Percentiles rank a stretch among this genome's conserved stretches.
These are phyloP conservation scores for Didymellaceae sp. DNA, from an alignment of 2,329 filamentous ascomycete species.

Conservation along the genomic window DNA sequence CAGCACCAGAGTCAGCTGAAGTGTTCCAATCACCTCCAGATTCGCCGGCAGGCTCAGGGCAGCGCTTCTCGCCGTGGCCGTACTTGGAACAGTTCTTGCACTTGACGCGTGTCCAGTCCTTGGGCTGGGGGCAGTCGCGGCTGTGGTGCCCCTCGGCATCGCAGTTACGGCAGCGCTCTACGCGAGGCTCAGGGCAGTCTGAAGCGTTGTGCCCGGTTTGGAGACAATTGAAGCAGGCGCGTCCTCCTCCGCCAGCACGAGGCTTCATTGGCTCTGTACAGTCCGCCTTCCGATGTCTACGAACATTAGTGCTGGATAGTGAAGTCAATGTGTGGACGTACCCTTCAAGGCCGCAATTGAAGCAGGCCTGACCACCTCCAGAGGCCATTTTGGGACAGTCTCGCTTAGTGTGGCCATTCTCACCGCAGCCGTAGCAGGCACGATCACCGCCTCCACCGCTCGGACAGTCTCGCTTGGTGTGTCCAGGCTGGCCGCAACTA, in stretches of 20 bases:
- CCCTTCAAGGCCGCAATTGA: constrained; percentile 40
- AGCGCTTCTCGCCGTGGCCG: constrained; percentile 53
- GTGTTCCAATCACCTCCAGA: constrained; percentile 30
- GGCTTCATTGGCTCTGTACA: constrained; percentile 30
- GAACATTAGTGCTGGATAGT: not conserved
- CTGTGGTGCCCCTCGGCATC: constrained; percentile 66
- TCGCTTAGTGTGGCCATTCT: constrained; percentile 34
- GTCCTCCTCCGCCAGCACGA: constrained; percentile 27
- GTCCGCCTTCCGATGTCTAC: constrained; percentile 34
- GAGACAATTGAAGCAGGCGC: constrained; percentile 38
- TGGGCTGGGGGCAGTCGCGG: constrained; percentile 62
- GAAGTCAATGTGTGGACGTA: not conserved
- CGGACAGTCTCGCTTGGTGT: constrained; percentile 36
- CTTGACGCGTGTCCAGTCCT: constrained; percentile 63
- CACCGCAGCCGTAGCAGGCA: constrained; percentile 35
- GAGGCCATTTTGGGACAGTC: constrained; percentile 30
- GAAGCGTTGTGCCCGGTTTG: constrained; percentile 35
- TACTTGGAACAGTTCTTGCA: constrained; percentile 63
- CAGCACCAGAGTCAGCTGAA: constrained; percentile 23
- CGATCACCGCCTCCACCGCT: constrained; percentile 16
- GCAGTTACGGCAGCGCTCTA: constrained; percentile 65
- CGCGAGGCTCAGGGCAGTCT: constrained; percentile 36
- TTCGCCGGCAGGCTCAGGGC: constrained; percentile 39
- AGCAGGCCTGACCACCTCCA: constrained; percentile 30
- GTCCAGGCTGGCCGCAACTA: constrained; percentile 33